Conservation (phyloP, 306 rosid genomes). For the Cercis canadensis region DNA sequence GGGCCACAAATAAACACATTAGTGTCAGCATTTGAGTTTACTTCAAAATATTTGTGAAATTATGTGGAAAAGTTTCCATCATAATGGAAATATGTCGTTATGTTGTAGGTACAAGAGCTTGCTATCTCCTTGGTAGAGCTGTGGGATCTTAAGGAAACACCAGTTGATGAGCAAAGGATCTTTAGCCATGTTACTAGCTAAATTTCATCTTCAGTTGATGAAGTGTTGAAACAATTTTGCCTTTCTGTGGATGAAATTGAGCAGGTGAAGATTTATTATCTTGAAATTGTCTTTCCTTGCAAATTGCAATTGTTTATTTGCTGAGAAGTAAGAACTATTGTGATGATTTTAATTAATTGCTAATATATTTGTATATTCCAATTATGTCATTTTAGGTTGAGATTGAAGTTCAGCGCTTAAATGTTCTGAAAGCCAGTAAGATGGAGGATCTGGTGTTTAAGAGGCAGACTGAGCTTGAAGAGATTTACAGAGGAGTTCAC, state of each 20-base stretch:
- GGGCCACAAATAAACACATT: too few relatives aligned
- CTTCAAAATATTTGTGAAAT: too few relatives aligned
- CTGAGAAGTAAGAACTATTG: neutral
- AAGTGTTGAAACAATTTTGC: constrained; percentile 71
- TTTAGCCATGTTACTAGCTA: constrained; percentile 66
- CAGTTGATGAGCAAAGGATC: constrained; percentile 60
- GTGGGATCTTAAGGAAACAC: constrained; percentile 90
- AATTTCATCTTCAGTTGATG: constrained; percentile 66
- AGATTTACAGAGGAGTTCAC: constrained; percentile 79
- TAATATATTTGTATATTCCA: constrained; percentile 27
- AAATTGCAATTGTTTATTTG: constrained; percentile 14
- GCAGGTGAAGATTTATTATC: constrained; percentile 57
- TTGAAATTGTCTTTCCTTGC: constrained; percentile 12
- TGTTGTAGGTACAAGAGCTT: constrained; percentile 78
- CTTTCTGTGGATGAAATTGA: constrained; percentile 71
- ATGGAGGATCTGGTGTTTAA: constrained; percentile 82
- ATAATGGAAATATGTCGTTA: neutral
- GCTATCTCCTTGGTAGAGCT: constrained; percentile 58
- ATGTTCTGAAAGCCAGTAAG: constrained; percentile 78
- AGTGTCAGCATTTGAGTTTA: neutral
- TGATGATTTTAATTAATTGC: constrained; percentile 16
- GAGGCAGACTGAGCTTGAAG: constrained; percentile 87
- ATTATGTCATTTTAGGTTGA: constrained; percentile 51
- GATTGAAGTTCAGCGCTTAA: constrained; percentile 73
- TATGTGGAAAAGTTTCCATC: neutral